Conservation (phyloP, 169 alveolate genomes). For the Eimeria necatrix region DNA sequence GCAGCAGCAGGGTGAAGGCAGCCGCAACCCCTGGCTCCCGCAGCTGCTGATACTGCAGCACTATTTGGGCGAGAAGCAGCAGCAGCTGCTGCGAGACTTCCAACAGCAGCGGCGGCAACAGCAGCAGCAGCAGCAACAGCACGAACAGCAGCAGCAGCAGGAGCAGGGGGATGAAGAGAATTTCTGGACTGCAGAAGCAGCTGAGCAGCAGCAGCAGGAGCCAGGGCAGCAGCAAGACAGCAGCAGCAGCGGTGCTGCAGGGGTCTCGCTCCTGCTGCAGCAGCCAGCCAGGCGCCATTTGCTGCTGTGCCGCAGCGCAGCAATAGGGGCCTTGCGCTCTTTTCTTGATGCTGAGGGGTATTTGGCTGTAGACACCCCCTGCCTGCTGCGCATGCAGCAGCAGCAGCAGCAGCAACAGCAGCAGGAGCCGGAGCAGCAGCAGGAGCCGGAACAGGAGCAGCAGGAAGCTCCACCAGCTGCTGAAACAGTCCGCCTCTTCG, state of each 20-base stretch:
- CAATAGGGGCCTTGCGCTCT: constrained; percentile 13
- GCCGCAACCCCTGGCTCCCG: constrained; percentile 38
- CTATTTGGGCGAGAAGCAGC: constrained; percentile 17
- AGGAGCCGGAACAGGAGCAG: not conserved
- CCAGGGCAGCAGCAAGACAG: not conserved
- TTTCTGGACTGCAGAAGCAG: not conserved
- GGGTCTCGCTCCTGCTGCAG: not conserved
- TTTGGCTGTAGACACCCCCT: constrained; percentile 22
- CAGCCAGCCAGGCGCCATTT: not conserved
- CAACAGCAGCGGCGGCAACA: constrained; percentile 21
- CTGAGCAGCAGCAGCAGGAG: not conserved
- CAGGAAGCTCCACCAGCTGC: constrained; percentile 2
- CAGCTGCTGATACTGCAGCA: constrained; percentile 29
- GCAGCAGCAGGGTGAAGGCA: constrained; percentile 11
- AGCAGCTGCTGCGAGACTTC: not conserved
- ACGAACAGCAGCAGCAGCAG: constrained; percentile 6
- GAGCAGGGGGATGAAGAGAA: not conserved
- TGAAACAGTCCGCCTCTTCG: constrained; percentile 34
- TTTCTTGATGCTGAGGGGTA: not conserved
- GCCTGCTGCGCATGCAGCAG: constrained; percentile 19
- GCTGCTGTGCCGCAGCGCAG: constrained; percentile 16
- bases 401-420: not conserved
- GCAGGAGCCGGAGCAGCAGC: not conserved
- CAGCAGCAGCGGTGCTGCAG: not conserved
- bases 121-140: constrained; percentile 41